These are phyloP conservation scores for Diplosphaera chodatii DNA, from an alignment of 139 green algal genomes.

Conservation along the genomic window DNA sequence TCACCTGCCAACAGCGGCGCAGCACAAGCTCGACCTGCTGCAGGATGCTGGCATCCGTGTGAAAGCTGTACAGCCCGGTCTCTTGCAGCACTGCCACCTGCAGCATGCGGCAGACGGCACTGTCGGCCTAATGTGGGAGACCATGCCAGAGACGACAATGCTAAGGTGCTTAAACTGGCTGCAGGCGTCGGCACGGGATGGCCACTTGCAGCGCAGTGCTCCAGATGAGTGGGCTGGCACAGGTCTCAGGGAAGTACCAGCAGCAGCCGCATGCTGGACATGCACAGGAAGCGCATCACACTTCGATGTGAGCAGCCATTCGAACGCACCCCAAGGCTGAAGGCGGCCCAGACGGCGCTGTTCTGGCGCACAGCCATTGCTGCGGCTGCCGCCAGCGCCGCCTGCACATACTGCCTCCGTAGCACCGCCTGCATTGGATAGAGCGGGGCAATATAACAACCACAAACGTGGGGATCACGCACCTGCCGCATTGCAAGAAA, in stretches of 20 bases:
- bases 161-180: too few relatives aligned
- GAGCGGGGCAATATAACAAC: too few relatives aligned
- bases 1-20: neutral
- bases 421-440: slow-evolving; percentile 20
- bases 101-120: neutral
- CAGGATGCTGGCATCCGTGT: neutral
- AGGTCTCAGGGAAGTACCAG: too few relatives aligned
- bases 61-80: neutral
- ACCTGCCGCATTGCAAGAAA: neutral
- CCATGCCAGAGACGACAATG: too few relatives aligned
- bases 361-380: slow-evolving; percentile 81
- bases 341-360: slow-evolving; percentile 86
- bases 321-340: slow-evolving; percentile 45
- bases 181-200: too few relatives aligned
- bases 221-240: too few relatives aligned
- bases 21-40: neutral
- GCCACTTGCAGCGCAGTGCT: too few relatives aligned
- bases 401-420: slow-evolving; percentile 1
- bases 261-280: too few relatives aligned
- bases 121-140: neutral
- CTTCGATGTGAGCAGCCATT: too few relatives aligned
- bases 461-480: neutral
- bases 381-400: slow-evolving; percentile 26
- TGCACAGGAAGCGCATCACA: too few relatives aligned
- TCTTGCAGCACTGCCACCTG: neutral